These are phyloP conservation scores for Neurospora sp. DNA, from an alignment of 495 filamentous ascomycete genomes.

Conservation along the genomic window DNA sequence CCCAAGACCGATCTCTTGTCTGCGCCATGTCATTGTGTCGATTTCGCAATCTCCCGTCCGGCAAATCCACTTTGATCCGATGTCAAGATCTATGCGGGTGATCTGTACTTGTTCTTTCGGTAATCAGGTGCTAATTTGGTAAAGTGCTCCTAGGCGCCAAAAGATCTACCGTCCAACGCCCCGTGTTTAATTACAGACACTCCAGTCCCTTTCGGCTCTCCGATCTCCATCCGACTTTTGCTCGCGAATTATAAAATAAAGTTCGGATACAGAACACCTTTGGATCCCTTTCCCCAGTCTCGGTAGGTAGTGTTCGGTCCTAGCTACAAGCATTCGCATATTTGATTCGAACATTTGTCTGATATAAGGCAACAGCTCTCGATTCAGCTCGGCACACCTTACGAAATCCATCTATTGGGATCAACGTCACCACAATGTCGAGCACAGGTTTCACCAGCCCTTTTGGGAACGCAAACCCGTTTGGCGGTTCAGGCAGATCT, in stretches of 20 bases:
- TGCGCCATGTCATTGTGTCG: background rate
- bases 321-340: background rate
- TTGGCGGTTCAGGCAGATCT: slow-evolving; percentile 25
- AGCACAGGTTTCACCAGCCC: slow-evolving; percentile 46
- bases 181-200: background rate
- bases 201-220: background rate
- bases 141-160: background rate
- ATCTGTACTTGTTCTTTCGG: background rate
- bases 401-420: background rate
- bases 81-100: background rate
- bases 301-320: background rate
- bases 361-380: background rate
- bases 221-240: background rate
- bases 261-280: background rate
- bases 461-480: slow-evolving; percentile 45
- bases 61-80: background rate
- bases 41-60: background rate
- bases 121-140: background rate
- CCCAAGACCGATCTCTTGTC: background rate
- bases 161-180: background rate
- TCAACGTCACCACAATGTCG: slow-evolving; percentile 26
- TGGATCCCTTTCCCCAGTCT: background rate
- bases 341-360: background rate
- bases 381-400: background rate
- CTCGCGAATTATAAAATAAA: background rate